Evolutionary conservation across 139 green algal species (phyloP), one percentile per base, ranked within the genome.

Genomic region (Eudorina sp.): DNA sequence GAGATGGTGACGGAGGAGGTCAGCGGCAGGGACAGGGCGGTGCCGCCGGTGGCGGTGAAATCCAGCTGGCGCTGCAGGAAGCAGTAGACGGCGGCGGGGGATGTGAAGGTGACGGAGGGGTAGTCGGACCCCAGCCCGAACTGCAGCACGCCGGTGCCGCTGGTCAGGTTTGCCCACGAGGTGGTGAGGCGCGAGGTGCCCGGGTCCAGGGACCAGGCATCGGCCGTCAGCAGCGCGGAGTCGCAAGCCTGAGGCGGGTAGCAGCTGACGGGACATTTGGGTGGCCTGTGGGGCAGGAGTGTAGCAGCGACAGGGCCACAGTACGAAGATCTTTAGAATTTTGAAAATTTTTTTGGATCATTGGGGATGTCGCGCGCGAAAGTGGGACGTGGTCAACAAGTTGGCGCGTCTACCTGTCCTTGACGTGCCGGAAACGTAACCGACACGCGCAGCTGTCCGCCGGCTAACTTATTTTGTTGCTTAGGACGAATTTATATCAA

Each of bases 241-340:
- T 68, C 38, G 43, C 80, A 86, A 6, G 43, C 29, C 36, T 41
- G 0, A 21, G 80, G 80, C 29, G 60, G 34, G n/a, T 48, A 55
- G 80, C 80, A 86, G 60, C 6, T 66, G n/a, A 25, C 25, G 40
- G 80, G 80, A 36, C 80, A 86, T 7, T 40, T n/a, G n/a, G n/a
- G n/a, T n/a, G n/a, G n/a, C n/a, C n/a, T n/a, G n/a, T n/a, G n/a
- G n/a, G n/a, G n/a, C n/a, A n/a, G n/a, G n/a, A n/a, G n/a, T n/a
- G n/a, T n/a, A n/a, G n/a, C n/a, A n/a, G n/a, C n/a, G n/a, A n/a
- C n/a, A n/a, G n/a, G n/a, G n/a, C n/a, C n/a, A n/a, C n/a, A n/a
- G n/a, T n/a, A n/a, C n/a, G n/a, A n/a, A n/a, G n/a, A n/a, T n/a
- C n/a, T n/a, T n/a, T n/a, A n/a, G n/a, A n/a, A n/a, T n/a, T n/a